These are phyloP conservation scores for Liquidambar formosana DNA, from an alignment of 164 flowering plant genomes.

Conservation along the genomic window DNA sequence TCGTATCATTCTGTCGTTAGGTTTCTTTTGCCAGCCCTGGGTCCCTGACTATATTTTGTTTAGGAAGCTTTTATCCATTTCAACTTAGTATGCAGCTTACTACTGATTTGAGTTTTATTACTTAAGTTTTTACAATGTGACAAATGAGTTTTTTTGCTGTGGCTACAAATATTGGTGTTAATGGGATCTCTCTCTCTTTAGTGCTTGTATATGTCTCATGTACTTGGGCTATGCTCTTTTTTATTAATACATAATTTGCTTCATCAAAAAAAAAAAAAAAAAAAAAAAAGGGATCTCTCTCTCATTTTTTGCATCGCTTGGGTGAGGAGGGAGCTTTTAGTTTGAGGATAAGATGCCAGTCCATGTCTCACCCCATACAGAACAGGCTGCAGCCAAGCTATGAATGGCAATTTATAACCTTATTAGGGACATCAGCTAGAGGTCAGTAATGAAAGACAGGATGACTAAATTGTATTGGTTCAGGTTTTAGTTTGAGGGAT, in stretches of 20 bases:
- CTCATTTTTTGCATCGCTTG: neutral
- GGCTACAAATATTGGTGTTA: neutral
- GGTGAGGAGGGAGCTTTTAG: neutral
- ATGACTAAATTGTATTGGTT: neutral
- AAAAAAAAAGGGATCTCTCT: too few relatives aligned
- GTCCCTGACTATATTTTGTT: neutral
- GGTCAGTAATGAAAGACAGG: neutral
- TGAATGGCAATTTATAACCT: neutral
- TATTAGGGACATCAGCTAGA: neutral
- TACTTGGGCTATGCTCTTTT: too few relatives aligned
- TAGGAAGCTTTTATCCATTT: neutral
- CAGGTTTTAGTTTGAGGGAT: too few relatives aligned
- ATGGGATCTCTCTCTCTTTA: neutral
- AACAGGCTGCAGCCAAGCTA: neutral
- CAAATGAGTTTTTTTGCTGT: neutral
- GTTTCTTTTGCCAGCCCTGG: neutral
- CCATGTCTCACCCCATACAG: neutral
- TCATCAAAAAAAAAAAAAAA: too few relatives aligned
- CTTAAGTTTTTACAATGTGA: neutral
- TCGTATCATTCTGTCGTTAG: neutral
- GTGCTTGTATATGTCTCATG: too few relatives aligned
- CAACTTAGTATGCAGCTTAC: neutral
- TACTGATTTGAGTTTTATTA: neutral
- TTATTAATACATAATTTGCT: too few relatives aligned
- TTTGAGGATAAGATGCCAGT: neutral